A percentile compares a stretch with the other conserved stretches of the same genome.
Evolutionary conservation across 768 basidiomycete species (phyloP).

Genomic region (Lactifluus volemus): DNA sequence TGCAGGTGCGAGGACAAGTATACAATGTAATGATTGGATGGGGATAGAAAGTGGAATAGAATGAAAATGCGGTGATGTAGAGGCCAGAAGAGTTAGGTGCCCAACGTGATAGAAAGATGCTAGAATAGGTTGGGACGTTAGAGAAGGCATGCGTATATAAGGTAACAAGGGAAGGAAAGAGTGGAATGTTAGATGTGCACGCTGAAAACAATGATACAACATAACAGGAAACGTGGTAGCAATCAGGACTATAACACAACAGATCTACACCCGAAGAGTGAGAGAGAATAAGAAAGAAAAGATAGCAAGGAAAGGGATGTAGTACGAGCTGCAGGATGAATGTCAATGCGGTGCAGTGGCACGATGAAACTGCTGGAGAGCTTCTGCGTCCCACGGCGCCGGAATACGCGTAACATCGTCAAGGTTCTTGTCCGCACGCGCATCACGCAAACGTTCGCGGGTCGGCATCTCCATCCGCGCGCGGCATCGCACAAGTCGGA

Average conservation of each 20-base stretch:
- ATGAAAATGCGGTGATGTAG: neutral
- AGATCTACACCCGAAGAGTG: neutral
- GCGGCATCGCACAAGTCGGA: slow-evolving; percentile 70
- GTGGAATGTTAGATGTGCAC: neutral
- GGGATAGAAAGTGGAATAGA: neutral
- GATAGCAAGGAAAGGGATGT: neutral
- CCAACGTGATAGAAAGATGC: neutral
- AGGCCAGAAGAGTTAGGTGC: too few relatives aligned
- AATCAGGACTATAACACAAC: neutral
- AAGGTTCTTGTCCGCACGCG: slow-evolving; percentile 70
- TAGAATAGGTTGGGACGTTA: neutral
- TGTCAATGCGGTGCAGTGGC: neutral
- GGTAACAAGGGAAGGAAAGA: neutral
- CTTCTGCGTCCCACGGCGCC: slow-evolving; percentile 40
- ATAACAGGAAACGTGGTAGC: neutral
- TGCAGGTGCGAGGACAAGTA: neutral
- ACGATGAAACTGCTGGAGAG: slow-evolving; percentile 13
- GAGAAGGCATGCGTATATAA: neutral
- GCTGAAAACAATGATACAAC: neutral
- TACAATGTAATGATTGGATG: slow-evolving; percentile 3
- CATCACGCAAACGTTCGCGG: slow-evolving; percentile 64
- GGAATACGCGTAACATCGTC: slow-evolving; percentile 63
- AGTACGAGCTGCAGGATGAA: neutral
- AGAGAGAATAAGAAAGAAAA: neutral
- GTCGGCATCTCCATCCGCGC: slow-evolving; percentile 72